Base-by-base conservation (phyloP, 257 asterid genomes). In the Penstemon barbatus region DNA sequence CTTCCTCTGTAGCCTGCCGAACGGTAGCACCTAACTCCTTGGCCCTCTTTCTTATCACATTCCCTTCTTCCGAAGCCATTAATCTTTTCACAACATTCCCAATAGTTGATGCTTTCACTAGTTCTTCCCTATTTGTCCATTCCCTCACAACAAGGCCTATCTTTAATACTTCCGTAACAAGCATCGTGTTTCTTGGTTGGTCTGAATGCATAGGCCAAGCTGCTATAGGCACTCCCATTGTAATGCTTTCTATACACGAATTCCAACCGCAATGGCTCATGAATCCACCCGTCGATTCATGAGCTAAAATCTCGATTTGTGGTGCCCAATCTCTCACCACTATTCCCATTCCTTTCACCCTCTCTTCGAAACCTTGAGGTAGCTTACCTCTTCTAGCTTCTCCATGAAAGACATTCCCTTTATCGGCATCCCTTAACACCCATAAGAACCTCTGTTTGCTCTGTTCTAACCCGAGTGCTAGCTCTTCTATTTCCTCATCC, bases 191-290 rank as follows among this genome's bases (percentile, higher is more conserved):
- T 3, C 36, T 38, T 4, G 75, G 75, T 48, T 71, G 75, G 10
- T 71, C 75, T 1, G 69, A 63, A 56, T 55, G 69, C 75, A 71
- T 63, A 9, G 75, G 75, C 75, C 75, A 71, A 1, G 75, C 75
- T 15, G 75, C 75, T 1, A 71, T 53, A 5, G 75, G 75, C 49
- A 71, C 75, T 3, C 75, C 75, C 65, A 55, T 55, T 0, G 65
- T 54, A 10, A 71, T 36, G 9, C 71, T 25, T 25, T 25, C 33
- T 25, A 25, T 25, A 25, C 33, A 25, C 1, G 33, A 25, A 25
- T 25, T 25, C 33, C 33, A 25, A 25, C 33, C 33, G 33, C 33
- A 25, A 25, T 25, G 33, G 33, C 33, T 25, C 33, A 66, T 43
- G 40, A 71, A 71, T n/a, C 75, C 75, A 12, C 75, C 75, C 0